These are phyloP conservation scores for Fusarium mexicanum DNA, from an alignment of 2,329 filamentous ascomycete species.

Conservation along the genomic window DNA sequence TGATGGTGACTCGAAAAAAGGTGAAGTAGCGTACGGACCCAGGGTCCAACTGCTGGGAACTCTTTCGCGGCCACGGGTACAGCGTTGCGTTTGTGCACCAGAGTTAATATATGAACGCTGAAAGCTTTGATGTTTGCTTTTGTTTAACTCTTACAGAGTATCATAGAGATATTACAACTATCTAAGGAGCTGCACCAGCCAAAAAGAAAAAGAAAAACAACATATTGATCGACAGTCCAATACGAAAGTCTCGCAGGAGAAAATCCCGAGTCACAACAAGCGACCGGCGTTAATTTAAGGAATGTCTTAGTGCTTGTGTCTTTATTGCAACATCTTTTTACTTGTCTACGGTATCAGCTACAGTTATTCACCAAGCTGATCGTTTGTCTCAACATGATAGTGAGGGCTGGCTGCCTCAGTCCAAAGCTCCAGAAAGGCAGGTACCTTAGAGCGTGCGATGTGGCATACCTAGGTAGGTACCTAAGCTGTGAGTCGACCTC, in stretches of 20 bases:
- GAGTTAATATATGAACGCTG: not conserved
- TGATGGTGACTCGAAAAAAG: not conserved
- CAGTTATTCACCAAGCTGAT: not conserved
- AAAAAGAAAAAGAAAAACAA: too few species aligned
- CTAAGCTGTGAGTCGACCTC: not conserved
- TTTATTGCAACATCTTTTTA: not conserved
- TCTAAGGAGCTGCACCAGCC: too few species aligned
- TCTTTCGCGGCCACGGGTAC: not conserved
- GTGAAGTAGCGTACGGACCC: not conserved
- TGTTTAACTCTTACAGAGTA: not conserved
- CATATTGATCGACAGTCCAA: not conserved
- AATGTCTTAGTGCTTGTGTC: not conserved
- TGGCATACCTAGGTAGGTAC: too few species aligned
- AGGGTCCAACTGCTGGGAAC: not conserved
- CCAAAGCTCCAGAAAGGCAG: too few species aligned
- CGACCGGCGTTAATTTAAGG: not conserved
- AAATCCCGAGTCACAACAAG: not conserved
- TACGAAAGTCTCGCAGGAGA: not conserved
- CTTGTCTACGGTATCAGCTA: not conserved
- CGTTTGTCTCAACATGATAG: too few species aligned
- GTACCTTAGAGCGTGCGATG: too few species aligned
- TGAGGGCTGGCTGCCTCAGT: too few species aligned
- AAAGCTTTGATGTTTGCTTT: not conserved
- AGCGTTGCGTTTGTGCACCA: not conserved
- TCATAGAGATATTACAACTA: accelerated